These are phyloP conservation scores for Phycomyces nitens DNA, from an alignment of 192 early-diverging fungal species.

Conservation along the genomic window DNA sequence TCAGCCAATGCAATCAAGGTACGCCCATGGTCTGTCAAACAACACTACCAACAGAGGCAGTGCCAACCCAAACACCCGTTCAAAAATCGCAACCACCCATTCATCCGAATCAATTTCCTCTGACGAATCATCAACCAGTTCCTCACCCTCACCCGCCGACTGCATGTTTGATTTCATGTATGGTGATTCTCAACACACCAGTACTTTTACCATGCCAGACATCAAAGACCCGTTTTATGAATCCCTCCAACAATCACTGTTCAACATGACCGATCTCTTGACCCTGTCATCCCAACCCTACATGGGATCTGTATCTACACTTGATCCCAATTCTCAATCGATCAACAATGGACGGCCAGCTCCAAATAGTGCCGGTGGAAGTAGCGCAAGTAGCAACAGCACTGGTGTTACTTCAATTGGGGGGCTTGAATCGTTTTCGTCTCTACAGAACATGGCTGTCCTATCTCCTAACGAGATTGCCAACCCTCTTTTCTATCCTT, in stretches of 20 bases:
- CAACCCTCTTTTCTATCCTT: too few relatives aligned
- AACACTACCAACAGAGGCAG: too few relatives aligned
- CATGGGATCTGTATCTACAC: not conserved
- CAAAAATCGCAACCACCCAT: conserved; percentile 16
- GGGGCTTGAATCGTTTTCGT: too few relatives aligned
- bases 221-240: conserved; percentile 36
- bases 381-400: too few relatives aligned
- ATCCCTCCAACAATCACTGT: conserved; percentile 16
- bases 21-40: not conserved
- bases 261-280: not conserved
- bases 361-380: too few relatives aligned
- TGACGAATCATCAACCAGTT: conserved; percentile 33
- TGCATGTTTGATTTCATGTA: conserved; percentile 42
- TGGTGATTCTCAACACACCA: conserved; percentile 13
- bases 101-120: conserved; percentile 34
- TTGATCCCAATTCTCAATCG: conserved; percentile 14
- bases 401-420: too few relatives aligned
- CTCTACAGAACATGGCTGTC: too few relatives aligned
- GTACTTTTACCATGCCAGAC: conserved; percentile 23
- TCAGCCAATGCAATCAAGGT: not conserved
- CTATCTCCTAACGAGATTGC: too few relatives aligned
- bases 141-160: conserved; percentile 35
- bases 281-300: not conserved
- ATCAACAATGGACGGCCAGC: not conserved
- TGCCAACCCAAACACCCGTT: not conserved